Evolutionary conservation across 805 yeast species (phyloP), one percentile per base, ranked within the genome.

Genomic region (Ascoidea asiatica): DNA sequence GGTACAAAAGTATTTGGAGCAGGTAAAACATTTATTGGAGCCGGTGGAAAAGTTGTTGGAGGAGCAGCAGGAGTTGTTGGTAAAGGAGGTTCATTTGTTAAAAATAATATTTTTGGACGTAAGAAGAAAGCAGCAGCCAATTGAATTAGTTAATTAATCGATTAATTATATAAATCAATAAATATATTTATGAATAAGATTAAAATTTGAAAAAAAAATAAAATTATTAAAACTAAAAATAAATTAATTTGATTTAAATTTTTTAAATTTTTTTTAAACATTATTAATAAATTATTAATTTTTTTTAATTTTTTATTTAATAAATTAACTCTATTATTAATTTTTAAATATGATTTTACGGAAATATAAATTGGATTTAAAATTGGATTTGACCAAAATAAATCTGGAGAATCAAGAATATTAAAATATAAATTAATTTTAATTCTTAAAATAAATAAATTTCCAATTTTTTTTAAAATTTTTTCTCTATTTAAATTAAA

Each of bases 351-450:
- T 1, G 97, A 96, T 59, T 97, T 76, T 2, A 95, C 88, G 0
- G 97, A 97, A 61, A 89, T 97, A 63, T 92, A 92, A 44, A 90
- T 88, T 1, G 98, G 98, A 59, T 92, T 98, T 49, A 92, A 68
- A 56, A 89, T 96, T 1, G 98, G 98, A 60, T 92, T 97, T 0
- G 97, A 79, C 98, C 98, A 92, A 96, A 92, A 88, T 47, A 92
- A 75, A 61, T 92, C 98, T 1, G 98, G 98, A 1, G 95, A 85
- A 60, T 92, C 98, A 49, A 92, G 67, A 21, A 92, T 94, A 0
- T 90, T 81, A 0, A 92, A 92, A 64, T 84, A 92, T 44, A 84
- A 64, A 55, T 84, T 84, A 48, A 84, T 84, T 58, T 84, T 84
- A 40, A 84, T 84, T 49, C 94, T 62, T 51, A 92, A 65, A 48